A percentile compares a stretch with the other conserved stretches of the same genome.
phyloP scores from a whole-genome alignment of 306 rosid genomes.

The Quercus mongolica region DNA sequence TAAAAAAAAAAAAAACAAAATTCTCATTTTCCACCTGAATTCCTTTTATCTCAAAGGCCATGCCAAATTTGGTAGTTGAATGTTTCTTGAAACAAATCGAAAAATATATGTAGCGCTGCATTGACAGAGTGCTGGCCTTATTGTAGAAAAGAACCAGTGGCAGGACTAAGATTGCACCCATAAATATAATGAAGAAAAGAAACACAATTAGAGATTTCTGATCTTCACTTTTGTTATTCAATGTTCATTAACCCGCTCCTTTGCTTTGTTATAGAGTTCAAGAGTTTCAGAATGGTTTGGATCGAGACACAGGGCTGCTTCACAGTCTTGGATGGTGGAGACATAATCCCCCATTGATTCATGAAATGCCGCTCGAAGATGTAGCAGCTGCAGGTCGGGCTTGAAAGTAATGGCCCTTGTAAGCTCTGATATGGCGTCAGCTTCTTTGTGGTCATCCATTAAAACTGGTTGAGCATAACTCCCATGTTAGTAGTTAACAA shows the following conservation, averaged over 20 bases:
- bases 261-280: conserved; percentile 55
- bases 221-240: conserved; percentile 10
- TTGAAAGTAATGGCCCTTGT: conserved; percentile 68
- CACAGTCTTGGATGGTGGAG: conserved; percentile 66
- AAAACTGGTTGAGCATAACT: conserved; percentile 54
- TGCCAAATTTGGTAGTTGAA: conserved; percentile 23
- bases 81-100: conserved; percentile 22
- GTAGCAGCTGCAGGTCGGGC: conserved; percentile 75
- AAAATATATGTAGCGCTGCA: conserved; percentile 4
- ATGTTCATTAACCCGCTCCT: conserved; percentile 37
- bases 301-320: conserved; percentile 88
- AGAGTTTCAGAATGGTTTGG: conserved; percentile 59
- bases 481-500: conserved; percentile 32
- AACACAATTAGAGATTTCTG: conserved; percentile 11
- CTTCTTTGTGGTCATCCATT: conserved; percentile 93
- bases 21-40: conserved; percentile 18
- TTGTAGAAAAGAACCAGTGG: conserved; percentile 16
- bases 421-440: conserved; percentile 77
- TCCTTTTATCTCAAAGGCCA: conserved; percentile 18
- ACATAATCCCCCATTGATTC: conserved; percentile 60
- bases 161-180: conserved; percentile 29
- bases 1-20: conserved; percentile 14
- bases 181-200: conserved; percentile 8
- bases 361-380: conserved; percentile 89
- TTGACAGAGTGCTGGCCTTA: conserved; percentile 25